Conservation (phyloP, 176 grass and related monocot genomes). For the Aegilops umbellulata region DNA sequence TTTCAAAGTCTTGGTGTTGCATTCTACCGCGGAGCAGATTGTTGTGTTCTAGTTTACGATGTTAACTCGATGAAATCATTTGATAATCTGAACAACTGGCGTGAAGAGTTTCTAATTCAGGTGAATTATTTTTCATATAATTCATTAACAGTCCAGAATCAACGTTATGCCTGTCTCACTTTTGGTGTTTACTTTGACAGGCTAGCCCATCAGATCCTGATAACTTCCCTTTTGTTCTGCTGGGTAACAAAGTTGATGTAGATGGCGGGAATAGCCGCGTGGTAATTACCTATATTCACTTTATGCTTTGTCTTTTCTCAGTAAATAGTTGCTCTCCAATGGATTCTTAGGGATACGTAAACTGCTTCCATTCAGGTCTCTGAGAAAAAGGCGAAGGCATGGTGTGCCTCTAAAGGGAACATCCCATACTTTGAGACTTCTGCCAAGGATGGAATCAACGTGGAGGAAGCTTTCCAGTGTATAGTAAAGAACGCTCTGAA, state of each 20-base stretch:
- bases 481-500: slow-evolving; percentile 86
- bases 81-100: slow-evolving; percentile 85
- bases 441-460: slow-evolving; percentile 91
- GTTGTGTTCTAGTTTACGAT: slow-evolving; percentile 83
- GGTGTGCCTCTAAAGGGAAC: slow-evolving; percentile 91
- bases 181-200: slow-evolving; percentile 41
- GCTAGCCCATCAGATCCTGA: slow-evolving; percentile 80
- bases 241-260: slow-evolving; percentile 85
- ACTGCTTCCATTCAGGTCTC: slow-evolving; percentile 57
- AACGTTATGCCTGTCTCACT: slow-evolving; percentile 1
- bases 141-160: background rate
- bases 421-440: slow-evolving; percentile 98
- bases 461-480: slow-evolving; percentile 93
- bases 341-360: slow-evolving; percentile 8
- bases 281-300: slow-evolving; percentile 34
- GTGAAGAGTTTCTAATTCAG: slow-evolving; percentile 90
- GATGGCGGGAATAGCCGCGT: slow-evolving; percentile 79
- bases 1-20: slow-evolving; percentile 90
- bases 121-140: slow-evolving; percentile 25
- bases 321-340: background rate
- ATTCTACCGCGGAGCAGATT: slow-evolving; percentile 92
- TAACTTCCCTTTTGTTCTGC: slow-evolving; percentile 84
- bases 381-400: slow-evolving; percentile 93
- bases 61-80: slow-evolving; percentile 88
- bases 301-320: background rate